These are phyloP conservation scores for Gossypium mustelinum DNA, from an alignment of 345 rosid species.

Conservation along the genomic window DNA sequence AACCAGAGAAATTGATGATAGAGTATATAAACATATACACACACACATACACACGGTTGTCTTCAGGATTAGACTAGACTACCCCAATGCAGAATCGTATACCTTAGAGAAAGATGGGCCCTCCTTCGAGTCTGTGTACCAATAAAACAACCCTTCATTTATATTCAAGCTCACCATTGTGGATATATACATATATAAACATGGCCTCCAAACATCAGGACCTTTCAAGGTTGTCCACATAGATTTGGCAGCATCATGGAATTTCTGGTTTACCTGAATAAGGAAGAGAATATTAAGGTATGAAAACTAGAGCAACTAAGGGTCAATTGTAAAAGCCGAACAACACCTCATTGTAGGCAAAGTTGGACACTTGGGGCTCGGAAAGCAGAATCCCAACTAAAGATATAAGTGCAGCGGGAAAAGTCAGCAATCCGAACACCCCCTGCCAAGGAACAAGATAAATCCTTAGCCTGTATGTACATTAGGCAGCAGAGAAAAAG, in stretches of 20 bases:
- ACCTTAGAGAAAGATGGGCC: constrained; percentile 95
- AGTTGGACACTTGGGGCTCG: constrained; percentile 53
- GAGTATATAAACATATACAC: neutral
- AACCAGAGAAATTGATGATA: neutral
- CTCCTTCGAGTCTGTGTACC: constrained; percentile 71
- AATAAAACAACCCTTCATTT: constrained; percentile 83
- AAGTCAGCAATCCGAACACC: constrained; percentile 67
- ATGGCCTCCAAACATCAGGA: constrained; percentile 83
- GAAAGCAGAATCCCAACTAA: constrained; percentile 58
- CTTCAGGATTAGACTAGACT: neutral
- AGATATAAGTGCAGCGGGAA: constrained; percentile 61
- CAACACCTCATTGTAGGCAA: constrained; percentile 66
- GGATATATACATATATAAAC: constrained; percentile 86
- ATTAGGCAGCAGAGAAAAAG: neutral
- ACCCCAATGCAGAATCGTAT: constrained; percentile 14
- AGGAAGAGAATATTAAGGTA: constrained; percentile 12
- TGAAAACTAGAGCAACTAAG: constrained; percentile 1
- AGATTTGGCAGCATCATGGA: constrained; percentile 65
- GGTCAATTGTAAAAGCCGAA: neutral
- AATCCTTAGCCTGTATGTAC: constrained; percentile 10
- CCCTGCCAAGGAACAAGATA: constrained; percentile 48
- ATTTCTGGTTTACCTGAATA: constrained; percentile 60
- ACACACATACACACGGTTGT: neutral
- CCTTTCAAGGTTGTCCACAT: constrained; percentile 79
- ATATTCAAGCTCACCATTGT: constrained; percentile 65